Evolutionary conservation across 2,329 filamentous ascomycete species (phyloP), one percentile per base, ranked within the genome.

Genomic region (Ophiocordyceps australis): DNA sequence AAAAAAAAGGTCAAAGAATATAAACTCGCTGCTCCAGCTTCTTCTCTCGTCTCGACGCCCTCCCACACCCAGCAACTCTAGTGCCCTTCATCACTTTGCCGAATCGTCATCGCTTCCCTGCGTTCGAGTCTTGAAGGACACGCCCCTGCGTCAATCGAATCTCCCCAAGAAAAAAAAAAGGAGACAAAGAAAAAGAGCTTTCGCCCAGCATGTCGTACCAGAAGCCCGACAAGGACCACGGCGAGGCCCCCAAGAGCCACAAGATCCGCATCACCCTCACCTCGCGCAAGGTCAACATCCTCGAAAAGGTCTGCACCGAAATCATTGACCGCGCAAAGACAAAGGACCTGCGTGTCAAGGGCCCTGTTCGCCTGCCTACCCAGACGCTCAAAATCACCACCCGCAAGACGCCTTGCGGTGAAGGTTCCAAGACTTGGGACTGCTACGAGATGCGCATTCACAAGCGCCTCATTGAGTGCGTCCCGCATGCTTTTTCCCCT

Each of bases 391-490:
- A 89, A 71, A 74, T 93, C 69, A 82, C 80, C 56, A 93, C 89
- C 69, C 79, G 89, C 54, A 98, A 98, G 79, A 95, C 89, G 40
- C 89, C 89, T 57, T 89, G 80, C 65, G 89, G 89, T 79, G 89
- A 98, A 74, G 89, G 89, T 65, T 91, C 79, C 62, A 98, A 98
- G 82, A 98, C 89, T 54, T 98, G 89, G 89, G 89, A 95, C 59
- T 75, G 70, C 59, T 98, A 69, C 62, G 86, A 98, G 77, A 91
- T 98, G 83, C 78, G 86, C 65, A 92, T 94, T 57, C 83, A 94
- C 74, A 94, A 94, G 78, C 79, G 85, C 46, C 70, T 94, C 52
- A 94, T 94, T 54, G 85, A 93, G 73, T 80, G 55, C 47, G 73
- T 68, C 23, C 28, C 23, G 12, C 8, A 9, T 12, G 10, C 13